A percentile compares a stretch with the other conserved stretches of the same genome.
Evolutionary conservation across 768 basidiomycete species (phyloP).

Genomic region (Pleurotus djamor): DNA sequence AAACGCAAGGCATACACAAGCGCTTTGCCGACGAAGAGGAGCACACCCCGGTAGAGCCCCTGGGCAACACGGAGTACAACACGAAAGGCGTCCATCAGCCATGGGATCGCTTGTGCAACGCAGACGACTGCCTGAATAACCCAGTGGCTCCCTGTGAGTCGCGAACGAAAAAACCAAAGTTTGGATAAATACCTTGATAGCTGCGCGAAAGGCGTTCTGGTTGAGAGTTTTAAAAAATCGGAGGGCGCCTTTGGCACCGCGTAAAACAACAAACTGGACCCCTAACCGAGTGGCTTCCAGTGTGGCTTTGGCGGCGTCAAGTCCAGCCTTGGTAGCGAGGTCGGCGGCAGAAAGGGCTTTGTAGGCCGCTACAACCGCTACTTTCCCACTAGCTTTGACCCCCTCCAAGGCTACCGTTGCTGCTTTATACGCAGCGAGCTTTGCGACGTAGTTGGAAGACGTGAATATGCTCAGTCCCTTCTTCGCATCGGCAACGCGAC

Average conservation of each 20-base stretch:
- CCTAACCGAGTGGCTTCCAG: not conserved
- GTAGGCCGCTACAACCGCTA: not conserved
- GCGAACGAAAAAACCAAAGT: too few relatives aligned
- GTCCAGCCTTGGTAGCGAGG: not conserved
- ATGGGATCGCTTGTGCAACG: not conserved
- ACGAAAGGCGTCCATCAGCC: not conserved
- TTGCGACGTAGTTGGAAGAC: not conserved
- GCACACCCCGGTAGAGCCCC: not conserved
- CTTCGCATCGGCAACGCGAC: not conserved
- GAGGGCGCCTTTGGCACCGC: not conserved
- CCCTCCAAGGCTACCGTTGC: not conserved
- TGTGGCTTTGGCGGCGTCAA: not conserved
- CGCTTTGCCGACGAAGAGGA: not conserved
- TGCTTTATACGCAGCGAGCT: not conserved
- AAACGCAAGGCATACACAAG: not conserved
- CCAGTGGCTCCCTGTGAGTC: too few relatives aligned
- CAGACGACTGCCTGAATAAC: not conserved
- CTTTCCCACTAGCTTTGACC: not conserved
- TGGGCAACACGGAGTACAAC: not conserved
- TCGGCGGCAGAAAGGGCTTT: not conserved
- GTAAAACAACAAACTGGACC: not conserved
- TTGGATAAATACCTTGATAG: not conserved
- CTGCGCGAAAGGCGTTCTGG: not conserved
- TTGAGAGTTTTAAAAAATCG: not conserved
- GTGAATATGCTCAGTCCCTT: not conserved